Conservation (phyloP, 441 rosid species). For the Erysimum cheiri region DNA sequence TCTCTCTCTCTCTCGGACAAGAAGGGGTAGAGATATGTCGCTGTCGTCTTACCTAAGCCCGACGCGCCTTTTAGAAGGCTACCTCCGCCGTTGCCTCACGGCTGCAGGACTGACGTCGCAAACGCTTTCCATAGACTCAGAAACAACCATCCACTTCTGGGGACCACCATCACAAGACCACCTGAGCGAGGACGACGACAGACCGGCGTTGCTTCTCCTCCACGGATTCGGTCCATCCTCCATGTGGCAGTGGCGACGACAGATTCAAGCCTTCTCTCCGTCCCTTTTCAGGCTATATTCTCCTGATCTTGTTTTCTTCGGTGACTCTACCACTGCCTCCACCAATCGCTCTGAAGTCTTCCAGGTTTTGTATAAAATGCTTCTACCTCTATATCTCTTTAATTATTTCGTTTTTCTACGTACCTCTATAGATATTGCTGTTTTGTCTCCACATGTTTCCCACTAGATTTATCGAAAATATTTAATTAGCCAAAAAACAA, state of each 20-base stretch:
- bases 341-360: conserved; percentile 70
- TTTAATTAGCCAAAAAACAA: not conserved
- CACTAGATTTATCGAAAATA: not conserved
- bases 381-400: not conserved
- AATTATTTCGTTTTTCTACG: not conserved
- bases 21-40: conserved; percentile 43
- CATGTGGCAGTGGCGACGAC: conserved; percentile 80
- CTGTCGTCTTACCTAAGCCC: conserved; percentile 59
- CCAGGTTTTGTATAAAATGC: conserved; percentile 26
- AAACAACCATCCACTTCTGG: conserved; percentile 79
- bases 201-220: conserved; percentile 61
- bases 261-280: conserved; percentile 63
- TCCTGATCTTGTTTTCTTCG: conserved; percentile 82
- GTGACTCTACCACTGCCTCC: conserved; percentile 63
- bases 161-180: conserved; percentile 48
- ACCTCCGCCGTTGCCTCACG: conserved; percentile 73
- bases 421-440: not conserved
- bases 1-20: conserved; percentile 16
- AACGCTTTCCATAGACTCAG: conserved; percentile 48
- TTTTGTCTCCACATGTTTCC: not conserved
- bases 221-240: conserved; percentile 87
- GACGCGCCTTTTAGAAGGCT: conserved; percentile 55
- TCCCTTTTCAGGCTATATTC: conserved; percentile 60
- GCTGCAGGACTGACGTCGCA: conserved; percentile 63
- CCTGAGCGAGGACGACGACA: conserved; percentile 20